Conservation (phyloP, 805 yeast genomes). For the Spathaspora gorwiae region DNA sequence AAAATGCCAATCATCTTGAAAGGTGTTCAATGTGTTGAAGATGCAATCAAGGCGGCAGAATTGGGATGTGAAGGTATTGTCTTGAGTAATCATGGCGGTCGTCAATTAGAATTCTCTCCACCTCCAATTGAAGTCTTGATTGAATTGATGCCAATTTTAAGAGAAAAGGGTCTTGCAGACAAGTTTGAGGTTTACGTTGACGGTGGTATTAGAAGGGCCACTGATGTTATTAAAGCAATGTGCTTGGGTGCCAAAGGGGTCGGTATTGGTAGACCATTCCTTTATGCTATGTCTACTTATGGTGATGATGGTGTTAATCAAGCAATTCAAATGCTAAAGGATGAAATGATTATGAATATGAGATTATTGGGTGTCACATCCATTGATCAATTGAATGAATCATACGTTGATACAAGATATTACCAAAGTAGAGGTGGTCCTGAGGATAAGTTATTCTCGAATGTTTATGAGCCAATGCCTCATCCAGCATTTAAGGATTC, state of each 20-base stretch:
- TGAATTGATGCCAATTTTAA: slow-evolving; percentile 46
- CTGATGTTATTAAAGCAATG: slow-evolving; percentile 72
- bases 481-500: slow-evolving; percentile 46
- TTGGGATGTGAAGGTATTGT: slow-evolving; percentile 60
- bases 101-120: slow-evolving; percentile 60
- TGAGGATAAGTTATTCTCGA: slow-evolving; percentile 49
- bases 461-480: slow-evolving; percentile 54
- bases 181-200: slow-evolving; percentile 64
- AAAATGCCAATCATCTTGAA: slow-evolving; percentile 44
- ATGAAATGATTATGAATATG: slow-evolving; percentile 63
- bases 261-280: slow-evolving; percentile 72
- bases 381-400: slow-evolving; percentile 51
- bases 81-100: slow-evolving; percentile 72
- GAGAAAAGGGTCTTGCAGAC: slow-evolving; percentile 35
- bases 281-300: slow-evolving; percentile 74
- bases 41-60: slow-evolving; percentile 54
- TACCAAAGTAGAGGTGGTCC: slow-evolving; percentile 44
- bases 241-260: slow-evolving; percentile 74
- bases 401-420: slow-evolving; percentile 54
- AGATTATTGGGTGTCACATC: slow-evolving; percentile 56
- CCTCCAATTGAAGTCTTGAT: slow-evolving; percentile 61
- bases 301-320: slow-evolving; percentile 70
- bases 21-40: slow-evolving; percentile 67
- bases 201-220: slow-evolving; percentile 75
- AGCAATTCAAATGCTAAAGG: slow-evolving; percentile 58